These are phyloP conservation scores for Macadamia integrifolia DNA, from an alignment of 164 flowering plant genomes.

Conservation along the genomic window DNA sequence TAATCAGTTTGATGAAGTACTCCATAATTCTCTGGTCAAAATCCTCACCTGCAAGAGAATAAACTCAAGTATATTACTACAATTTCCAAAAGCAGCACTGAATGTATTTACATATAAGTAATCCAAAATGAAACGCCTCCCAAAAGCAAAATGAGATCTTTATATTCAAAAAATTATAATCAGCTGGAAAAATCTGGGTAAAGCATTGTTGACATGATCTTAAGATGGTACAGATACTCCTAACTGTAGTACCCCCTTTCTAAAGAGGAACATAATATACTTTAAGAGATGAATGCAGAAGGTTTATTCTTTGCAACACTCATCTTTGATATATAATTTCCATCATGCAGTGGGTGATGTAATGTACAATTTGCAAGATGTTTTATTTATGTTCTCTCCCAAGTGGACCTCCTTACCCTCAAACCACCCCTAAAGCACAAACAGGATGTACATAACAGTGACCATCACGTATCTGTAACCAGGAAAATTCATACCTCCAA, in stretches of 20 bases:
- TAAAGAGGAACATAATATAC: no score
- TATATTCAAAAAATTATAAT: no score
- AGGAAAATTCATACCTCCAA: slow-evolving; percentile 32
- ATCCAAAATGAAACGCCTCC: background rate
- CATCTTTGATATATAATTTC: no score
- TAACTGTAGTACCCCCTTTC: no score
- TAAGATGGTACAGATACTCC: no score
- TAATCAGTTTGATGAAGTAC: slow-evolving; percentile 26
- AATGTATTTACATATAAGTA: background rate
- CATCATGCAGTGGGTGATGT: background rate
- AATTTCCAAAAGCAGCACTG: background rate
- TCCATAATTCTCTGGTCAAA: slow-evolving; percentile 28
- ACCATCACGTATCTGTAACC: background rate
- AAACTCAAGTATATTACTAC: background rate
- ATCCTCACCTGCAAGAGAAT: slow-evolving; percentile 22
- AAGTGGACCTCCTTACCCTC: background rate
- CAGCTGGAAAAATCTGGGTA: no score
- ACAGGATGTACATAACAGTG: background rate
- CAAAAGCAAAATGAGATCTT: no score
- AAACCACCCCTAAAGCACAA: no score
- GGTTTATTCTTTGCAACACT: no score
- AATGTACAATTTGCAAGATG: background rate
- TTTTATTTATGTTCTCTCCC: background rate
- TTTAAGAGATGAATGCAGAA: no score
- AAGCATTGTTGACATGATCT: no score